Evolutionary conservation across 202 grass and related monocot genomes (phyloP).

Genomic region (Saccharum hybrid): DNA sequence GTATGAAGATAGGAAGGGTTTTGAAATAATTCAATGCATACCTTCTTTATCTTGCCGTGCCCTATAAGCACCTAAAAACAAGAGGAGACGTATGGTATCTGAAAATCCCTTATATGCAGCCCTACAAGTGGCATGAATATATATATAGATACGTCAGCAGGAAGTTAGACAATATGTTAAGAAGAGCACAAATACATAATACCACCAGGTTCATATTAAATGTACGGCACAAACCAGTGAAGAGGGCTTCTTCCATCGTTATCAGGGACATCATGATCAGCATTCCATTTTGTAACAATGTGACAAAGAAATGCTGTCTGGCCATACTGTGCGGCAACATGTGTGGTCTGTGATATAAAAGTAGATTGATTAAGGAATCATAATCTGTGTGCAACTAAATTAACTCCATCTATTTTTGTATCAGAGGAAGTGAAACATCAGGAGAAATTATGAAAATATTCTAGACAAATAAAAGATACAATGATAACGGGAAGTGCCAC

Average conservation of each 20-base stretch:
- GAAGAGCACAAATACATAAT: conserved; percentile 17
- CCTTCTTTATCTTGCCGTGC: conserved; percentile 92
- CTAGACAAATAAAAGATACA: background rate
- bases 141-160: conserved; percentile 23
- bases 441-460: conserved; percentile 32
- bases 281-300: conserved; percentile 92
- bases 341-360: conserved; percentile 66
- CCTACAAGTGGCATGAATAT: conserved; percentile 58
- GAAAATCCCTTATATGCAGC: conserved; percentile 96
- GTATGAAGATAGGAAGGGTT: background rate
- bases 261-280: conserved; percentile 96
- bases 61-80: conserved; percentile 92
- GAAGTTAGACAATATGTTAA: conserved; percentile 36
- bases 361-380: conserved; percentile 38
- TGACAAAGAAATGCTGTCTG: conserved; percentile 90
- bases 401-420: background rate
- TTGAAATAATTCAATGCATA: conserved; percentile 39
- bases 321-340: conserved; percentile 97
- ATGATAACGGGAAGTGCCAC: background rate
- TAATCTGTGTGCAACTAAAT: conserved; percentile 9
- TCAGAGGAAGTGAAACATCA: conserved; percentile 13
- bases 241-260: conserved; percentile 95
- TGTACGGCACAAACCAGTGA: conserved; percentile 66
- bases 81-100: conserved; percentile 87
- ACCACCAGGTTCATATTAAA: conserved; percentile 27